Percentiles rank a stretch among this genome's conserved stretches.
These are phyloP conservation scores for Naganishia randhawae DNA, from an alignment of 768 basidiomycete species.

Conservation along the genomic window DNA sequence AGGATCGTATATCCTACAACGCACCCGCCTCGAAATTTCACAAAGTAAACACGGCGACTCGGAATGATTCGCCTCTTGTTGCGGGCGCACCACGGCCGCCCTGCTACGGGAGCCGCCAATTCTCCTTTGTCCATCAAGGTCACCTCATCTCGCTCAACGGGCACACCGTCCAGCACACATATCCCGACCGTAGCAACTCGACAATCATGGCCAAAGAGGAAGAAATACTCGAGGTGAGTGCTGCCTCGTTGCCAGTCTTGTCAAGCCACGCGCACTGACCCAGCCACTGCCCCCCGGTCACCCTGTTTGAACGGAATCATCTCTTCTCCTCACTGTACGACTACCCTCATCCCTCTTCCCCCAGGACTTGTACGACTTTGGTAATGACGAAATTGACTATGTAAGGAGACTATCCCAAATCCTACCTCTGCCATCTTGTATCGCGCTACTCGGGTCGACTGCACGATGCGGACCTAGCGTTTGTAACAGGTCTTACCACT, in stretches of 20 bases:
- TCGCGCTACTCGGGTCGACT: slow-evolving; percentile 22
- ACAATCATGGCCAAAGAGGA: slow-evolving; percentile 16
- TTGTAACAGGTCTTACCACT: slow-evolving; percentile 18
- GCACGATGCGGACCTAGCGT: slow-evolving; percentile 21
- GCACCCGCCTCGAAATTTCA: too few relatives aligned
- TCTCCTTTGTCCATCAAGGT: not conserved
- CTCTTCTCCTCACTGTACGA: not conserved
- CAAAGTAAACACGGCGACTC: not conserved
- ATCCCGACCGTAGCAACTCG: too few relatives aligned
- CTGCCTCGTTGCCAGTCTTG: not conserved
- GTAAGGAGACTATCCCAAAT: slow-evolving; percentile 21
- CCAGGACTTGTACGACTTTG: slow-evolving; percentile 31
- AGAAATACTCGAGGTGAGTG: slow-evolving; percentile 19
- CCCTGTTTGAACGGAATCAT: not conserved
- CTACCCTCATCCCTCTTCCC: not conserved
- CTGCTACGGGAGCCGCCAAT: not conserved
- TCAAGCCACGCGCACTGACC: not conserved
- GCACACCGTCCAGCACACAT: too few relatives aligned
- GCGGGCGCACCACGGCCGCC: not conserved
- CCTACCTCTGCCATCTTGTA: slow-evolving; percentile 11
- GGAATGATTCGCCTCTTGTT: not conserved
- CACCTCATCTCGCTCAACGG: too few relatives aligned
- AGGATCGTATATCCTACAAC: not conserved
- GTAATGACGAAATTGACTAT: slow-evolving; percentile 25
- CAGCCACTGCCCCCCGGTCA: not conserved